Evolutionary conservation across 331 rosid genomes (phyloP).

Genomic region (Acacia pycnantha): DNA sequence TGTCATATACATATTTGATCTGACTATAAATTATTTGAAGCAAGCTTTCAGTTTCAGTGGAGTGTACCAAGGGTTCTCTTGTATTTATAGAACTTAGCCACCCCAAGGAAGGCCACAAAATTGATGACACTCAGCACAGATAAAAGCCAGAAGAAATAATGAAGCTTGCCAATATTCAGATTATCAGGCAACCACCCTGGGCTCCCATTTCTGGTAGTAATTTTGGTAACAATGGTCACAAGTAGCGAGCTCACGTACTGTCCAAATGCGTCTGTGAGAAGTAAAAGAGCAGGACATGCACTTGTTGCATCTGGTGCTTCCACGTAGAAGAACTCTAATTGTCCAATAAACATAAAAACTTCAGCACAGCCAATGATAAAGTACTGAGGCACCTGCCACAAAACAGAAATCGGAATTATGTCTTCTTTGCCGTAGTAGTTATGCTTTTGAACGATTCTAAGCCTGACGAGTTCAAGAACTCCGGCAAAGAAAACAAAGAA

Average conservation of each 20-base stretch:
- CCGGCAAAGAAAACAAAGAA: slow-evolving; percentile 45
- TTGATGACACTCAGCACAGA: slow-evolving; percentile 37
- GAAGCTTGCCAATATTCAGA: slow-evolving; percentile 41
- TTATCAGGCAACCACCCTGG: slow-evolving; percentile 51
- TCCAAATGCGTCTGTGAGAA: slow-evolving; percentile 38
- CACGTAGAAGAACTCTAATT: slow-evolving; percentile 51
- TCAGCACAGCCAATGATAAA: slow-evolving; percentile 49
- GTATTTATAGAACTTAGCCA: slow-evolving; percentile 39
- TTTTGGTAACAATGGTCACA: slow-evolving; percentile 41
- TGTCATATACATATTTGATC: background rate
- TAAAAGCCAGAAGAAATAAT: slow-evolving; percentile 51
- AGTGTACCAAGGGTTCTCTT: slow-evolving; percentile 42
- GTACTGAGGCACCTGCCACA: slow-evolving; percentile 58
- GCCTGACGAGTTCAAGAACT: slow-evolving; percentile 35
- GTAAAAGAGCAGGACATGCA: slow-evolving; percentile 36
- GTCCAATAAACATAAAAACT: slow-evolving; percentile 46
- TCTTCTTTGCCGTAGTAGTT: slow-evolving; percentile 34
- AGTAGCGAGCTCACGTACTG: slow-evolving; percentile 49
- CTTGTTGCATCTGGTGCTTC: slow-evolving; percentile 60
- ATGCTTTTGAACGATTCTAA: slow-evolving; percentile 27
- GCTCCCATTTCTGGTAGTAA: slow-evolving; percentile 33
- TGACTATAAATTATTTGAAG: too few relatives aligned
- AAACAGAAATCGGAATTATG: slow-evolving; percentile 36
- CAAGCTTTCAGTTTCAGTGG: slow-evolving; percentile 20
- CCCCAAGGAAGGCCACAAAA: slow-evolving; percentile 28